These are phyloP conservation scores for Cornus suecica DNA, from an alignment of 148 eudicot genomes.

Conservation along the genomic window DNA sequence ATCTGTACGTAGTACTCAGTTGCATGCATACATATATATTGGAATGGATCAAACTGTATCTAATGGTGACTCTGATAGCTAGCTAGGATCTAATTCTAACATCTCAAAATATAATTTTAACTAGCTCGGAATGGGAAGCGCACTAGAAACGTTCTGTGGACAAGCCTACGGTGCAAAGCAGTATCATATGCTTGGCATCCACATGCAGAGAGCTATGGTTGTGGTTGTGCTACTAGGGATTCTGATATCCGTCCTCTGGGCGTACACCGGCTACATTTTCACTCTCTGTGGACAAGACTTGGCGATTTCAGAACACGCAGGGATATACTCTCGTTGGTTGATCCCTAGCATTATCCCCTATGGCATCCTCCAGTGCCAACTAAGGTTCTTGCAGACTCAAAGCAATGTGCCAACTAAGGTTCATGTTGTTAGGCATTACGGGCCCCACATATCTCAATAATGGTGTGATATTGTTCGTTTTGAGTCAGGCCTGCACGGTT, in stretches of 20 bases:
- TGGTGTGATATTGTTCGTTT: too few relatives aligned
- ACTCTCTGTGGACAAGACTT: neutral
- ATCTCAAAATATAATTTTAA: neutral
- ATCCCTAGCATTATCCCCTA: conserved; percentile 15
- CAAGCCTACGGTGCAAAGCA: conserved; percentile 19
- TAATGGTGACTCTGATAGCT: too few relatives aligned
- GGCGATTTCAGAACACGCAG: conserved; percentile 2
- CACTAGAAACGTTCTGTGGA: conserved; percentile 20
- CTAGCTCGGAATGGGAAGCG: conserved; percentile 20
- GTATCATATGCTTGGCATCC: conserved; percentile 17
- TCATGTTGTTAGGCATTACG: too few relatives aligned
- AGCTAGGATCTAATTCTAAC: too few relatives aligned
- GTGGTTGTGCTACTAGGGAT: neutral
- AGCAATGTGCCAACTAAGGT: too few relatives aligned
- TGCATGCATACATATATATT: too few relatives aligned
- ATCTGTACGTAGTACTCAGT: too few relatives aligned
- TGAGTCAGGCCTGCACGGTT: too few relatives aligned
- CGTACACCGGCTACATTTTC: neutral
- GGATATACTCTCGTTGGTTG: conserved; percentile 9
- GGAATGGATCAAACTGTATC: too few relatives aligned
- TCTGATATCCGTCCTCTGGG: conserved; percentile 7
- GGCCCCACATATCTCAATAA: too few relatives aligned
- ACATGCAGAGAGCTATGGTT: conserved; percentile 17
- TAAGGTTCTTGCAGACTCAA: conserved; percentile 17
- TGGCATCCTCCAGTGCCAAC: conserved; percentile 15